A percentile compares a stretch with the other conserved stretches of the same genome.
Evolutionary conservation across 306 rosid genomes (phyloP).

Genomic region (Lathyrus tuberosus): DNA sequence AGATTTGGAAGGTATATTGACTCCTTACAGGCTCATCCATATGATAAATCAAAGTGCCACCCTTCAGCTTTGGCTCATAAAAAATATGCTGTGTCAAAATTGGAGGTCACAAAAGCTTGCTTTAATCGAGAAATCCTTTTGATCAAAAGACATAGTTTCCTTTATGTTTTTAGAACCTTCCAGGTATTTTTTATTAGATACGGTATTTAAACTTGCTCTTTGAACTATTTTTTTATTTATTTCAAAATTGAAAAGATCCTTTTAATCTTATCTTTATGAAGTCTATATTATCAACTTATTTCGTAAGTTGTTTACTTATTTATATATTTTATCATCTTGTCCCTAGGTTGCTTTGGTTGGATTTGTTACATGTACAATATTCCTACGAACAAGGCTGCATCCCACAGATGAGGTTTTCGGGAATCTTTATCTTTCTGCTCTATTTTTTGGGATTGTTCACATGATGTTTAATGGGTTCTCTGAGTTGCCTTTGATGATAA

Average conservation of each 20-base stretch:
- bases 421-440: constrained; percentile 74
- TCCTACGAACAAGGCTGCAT: constrained; percentile 62
- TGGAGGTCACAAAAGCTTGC: constrained; percentile 70
- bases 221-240: constrained; percentile 12
- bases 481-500: constrained; percentile 79
- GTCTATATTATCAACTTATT: background rate
- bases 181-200: constrained; percentile 58
- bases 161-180: constrained; percentile 74
- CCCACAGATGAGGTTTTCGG: constrained; percentile 65
- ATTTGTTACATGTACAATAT: constrained; percentile 75
- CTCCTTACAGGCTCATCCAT: constrained; percentile 48
- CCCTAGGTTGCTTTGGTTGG: constrained; percentile 85
- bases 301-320: constrained; percentile 2
- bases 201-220: constrained; percentile 11
- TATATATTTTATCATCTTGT: constrained; percentile 16
- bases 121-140: constrained; percentile 65
- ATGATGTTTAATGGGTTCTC: constrained; percentile 93
- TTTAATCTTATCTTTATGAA: background rate
- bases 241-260: constrained; percentile 7
- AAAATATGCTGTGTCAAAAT: constrained; percentile 59
- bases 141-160: constrained; percentile 72
- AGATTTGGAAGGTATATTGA: constrained; percentile 59
- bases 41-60: constrained; percentile 59
- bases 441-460: constrained; percentile 82
- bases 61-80: constrained; percentile 65